Percentiles rank a stretch among this genome's conserved stretches.
Conservation (phyloP, 2,329 filamentous ascomycete genomes). For the Elsinoe fawcettii region DNA sequence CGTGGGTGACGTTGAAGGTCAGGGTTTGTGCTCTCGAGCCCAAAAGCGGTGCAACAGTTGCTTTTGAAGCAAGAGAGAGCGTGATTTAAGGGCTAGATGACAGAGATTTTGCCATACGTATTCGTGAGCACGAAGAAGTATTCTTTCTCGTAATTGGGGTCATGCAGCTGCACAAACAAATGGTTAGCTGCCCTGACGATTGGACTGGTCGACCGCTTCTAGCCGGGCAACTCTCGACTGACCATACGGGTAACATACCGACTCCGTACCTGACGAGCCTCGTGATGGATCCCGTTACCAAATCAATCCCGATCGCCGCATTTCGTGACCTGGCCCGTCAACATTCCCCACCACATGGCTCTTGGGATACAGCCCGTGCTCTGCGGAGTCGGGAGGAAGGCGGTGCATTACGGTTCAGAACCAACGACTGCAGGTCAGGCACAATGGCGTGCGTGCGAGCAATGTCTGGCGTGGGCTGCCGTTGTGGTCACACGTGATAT, state of each 20-base stretch:
- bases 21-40: not conserved
- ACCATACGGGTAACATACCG: not conserved
- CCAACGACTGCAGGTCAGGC: not conserved
- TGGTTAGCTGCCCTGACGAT: not conserved
- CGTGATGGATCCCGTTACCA: slow-evolving; percentile 14
- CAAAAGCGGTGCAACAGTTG: not conserved
- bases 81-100: not conserved
- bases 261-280: slow-evolving; percentile 6
- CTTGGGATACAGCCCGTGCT: not conserved
- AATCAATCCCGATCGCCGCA: slow-evolving; percentile 6
- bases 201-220: slow-evolving; percentile 8
- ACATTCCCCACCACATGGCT: not conserved
- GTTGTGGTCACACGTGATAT: too few species aligned
- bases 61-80: not conserved
- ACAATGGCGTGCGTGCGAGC: not conserved
- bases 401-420: not conserved
- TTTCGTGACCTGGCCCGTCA: not conserved
- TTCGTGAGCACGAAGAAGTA: not conserved
- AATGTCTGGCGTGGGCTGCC: too few species aligned
- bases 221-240: not conserved
- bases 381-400: not conserved
- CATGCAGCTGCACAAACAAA: slow-evolving; percentile 7
- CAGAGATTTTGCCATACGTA: not conserved
- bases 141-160: not conserved
- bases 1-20: not conserved